Evolutionary conservation across 1,139 yeast species (phyloP).

Genomic region (Debaryomyces sp.): DNA sequence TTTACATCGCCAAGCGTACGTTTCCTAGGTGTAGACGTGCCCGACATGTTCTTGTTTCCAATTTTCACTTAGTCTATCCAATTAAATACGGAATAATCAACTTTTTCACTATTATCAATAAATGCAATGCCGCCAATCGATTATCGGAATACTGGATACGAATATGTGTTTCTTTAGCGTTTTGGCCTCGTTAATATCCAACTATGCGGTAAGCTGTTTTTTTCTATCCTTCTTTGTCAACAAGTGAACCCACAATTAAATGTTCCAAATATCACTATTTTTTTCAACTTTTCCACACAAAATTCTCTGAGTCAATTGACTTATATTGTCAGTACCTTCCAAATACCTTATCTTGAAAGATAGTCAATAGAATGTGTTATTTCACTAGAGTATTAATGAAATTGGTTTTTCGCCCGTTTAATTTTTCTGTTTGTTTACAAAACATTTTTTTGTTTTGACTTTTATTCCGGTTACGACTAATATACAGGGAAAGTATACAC

Average conservation of each 20-base stretch:
- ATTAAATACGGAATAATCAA: not conserved
- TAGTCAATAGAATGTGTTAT: conserved; percentile 1
- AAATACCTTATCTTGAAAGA: conserved; percentile 3
- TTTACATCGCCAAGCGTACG: conserved; percentile 26
- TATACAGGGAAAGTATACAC: conserved; percentile 6
- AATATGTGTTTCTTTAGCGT: not conserved
- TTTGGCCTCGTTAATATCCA: not conserved
- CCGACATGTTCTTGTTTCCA: conserved; percentile 19
- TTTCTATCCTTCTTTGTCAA: conserved; percentile 2
- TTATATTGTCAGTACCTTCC: not conserved
- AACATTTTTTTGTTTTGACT: conserved; percentile 10
- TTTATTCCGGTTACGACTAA: conserved; percentile 4
- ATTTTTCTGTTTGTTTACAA: conserved; percentile 16
- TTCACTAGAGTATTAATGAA: conserved; percentile 6
- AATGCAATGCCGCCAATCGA: not conserved
- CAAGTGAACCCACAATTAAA: conserved; percentile 4
- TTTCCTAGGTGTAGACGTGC: conserved; percentile 33
- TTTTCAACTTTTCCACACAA: conserved; percentile 1
- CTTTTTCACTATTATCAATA: not conserved
- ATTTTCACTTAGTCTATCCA: not conserved
- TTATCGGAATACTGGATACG: not conserved
- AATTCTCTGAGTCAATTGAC: not conserved
- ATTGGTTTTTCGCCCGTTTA: conserved; percentile 15
- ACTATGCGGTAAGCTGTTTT: not conserved
- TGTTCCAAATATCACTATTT: conserved; percentile 4